A percentile compares a stretch with the other conserved stretches of the same genome.
phyloP scores from a whole-genome alignment of 768 basidiomycete species.

The Dendrothele bispora region DNA sequence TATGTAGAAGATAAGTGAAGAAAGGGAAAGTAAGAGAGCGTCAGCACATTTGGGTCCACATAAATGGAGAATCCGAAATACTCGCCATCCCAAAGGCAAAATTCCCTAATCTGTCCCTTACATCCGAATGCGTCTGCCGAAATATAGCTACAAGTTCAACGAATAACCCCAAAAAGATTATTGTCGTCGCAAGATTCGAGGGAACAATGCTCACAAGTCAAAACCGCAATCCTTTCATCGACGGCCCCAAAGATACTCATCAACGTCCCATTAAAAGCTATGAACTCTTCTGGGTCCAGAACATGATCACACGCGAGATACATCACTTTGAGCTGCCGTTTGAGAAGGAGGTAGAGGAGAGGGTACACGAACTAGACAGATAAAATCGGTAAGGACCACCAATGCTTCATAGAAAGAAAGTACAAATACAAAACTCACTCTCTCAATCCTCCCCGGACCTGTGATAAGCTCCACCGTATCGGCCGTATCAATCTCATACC shows the following conservation, averaged over 20 bases:
- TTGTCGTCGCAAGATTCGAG: neutral
- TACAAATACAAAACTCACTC: conserved; percentile 17
- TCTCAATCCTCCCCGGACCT: conserved; percentile 33
- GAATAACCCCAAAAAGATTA: neutral
- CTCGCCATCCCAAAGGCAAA: conserved; percentile 20
- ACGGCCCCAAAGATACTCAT: conserved; percentile 17
- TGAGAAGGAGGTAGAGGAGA: conserved; percentile 32
- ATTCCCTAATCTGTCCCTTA: conserved; percentile 12
- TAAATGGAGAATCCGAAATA: neutral
- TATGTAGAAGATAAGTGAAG: neutral
- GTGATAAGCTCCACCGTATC: conserved; percentile 27
- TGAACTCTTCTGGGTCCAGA: conserved; percentile 26
- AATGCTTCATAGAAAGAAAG: neutral
- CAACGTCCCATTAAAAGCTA: conserved; percentile 20
- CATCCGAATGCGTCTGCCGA: conserved; percentile 18
- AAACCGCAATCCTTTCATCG: conserved; percentile 18
- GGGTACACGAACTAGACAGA: conserved; percentile 30
- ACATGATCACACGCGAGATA: conserved; percentile 22
- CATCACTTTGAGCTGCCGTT: conserved; percentile 32
- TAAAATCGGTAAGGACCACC: neutral
- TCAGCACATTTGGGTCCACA: too few relatives aligned
- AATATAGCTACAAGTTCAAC: conserved; percentile 17
- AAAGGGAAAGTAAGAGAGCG: too few relatives aligned
- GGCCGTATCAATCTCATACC: conserved; percentile 31
- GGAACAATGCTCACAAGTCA: conserved; percentile 23